A percentile compares a stretch with the other conserved stretches of the same genome.
phyloP scores from a whole-genome alignment of 106 monocot species.

The Acanthochlamys bracteata region DNA sequence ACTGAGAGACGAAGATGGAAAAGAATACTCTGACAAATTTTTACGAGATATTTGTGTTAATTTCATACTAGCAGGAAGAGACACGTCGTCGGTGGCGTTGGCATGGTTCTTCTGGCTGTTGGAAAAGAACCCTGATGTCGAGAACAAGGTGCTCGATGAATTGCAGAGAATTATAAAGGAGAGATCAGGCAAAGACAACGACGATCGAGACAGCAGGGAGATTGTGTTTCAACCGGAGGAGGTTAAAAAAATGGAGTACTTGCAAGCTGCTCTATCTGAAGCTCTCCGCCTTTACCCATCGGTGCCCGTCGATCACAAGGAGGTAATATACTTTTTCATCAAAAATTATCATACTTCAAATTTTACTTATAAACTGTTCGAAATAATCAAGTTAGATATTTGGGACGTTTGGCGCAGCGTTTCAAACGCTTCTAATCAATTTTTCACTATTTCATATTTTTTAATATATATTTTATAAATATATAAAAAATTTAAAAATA shows the following conservation, averaged over 20 bases:
- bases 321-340: constrained; percentile 6
- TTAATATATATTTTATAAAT: no score
- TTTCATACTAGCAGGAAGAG: constrained; percentile 94
- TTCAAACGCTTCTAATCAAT: no score
- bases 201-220: constrained; percentile 3
- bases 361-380: no score
- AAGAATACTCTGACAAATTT: constrained; percentile 64
- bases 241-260: constrained; percentile 88
- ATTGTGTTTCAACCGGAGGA: constrained; percentile 55
- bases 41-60: constrained; percentile 91
- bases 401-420: no score
- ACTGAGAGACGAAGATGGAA: constrained; percentile 44
- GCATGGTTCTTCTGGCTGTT: constrained; percentile 90
- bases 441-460: no score
- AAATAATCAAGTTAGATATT: no score
- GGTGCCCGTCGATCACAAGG: constrained; percentile 92
- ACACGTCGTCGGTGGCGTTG: constrained; percentile 92
- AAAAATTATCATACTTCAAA: neutral
- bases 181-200: constrained; percentile 2
- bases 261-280: constrained; percentile 92
- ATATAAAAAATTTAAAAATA: no score
- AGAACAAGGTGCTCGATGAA: constrained; percentile 42
- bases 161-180: constrained; percentile 29
- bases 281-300: constrained; percentile 85
- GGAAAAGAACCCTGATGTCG: constrained; percentile 26